phyloP scores from a whole-genome alignment of 331 rosid genomes.

The Phaseolus coccineus region DNA sequence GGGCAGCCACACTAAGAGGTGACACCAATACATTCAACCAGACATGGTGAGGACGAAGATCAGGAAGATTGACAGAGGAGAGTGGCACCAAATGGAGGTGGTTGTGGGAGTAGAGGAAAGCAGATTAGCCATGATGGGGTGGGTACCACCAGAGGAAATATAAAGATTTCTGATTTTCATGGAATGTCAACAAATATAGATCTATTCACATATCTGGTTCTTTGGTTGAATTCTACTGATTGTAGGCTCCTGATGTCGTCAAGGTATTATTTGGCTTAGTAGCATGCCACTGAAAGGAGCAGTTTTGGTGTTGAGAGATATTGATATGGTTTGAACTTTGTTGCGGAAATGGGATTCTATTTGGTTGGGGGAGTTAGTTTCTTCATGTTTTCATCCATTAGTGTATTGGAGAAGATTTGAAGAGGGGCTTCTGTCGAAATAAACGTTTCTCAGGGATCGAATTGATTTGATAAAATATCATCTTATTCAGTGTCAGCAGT shows the following conservation, averaged over 20 bases:
- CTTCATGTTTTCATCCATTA: neutral
- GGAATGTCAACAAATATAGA: neutral
- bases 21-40: neutral
- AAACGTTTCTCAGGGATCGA: neutral
- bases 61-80: neutral
- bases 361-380: neutral
- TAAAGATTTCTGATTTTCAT: neutral
- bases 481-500: no score
- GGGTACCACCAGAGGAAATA: neutral
- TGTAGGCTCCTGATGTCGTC: neutral
- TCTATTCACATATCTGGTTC: neutral
- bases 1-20: neutral
- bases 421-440: neutral
- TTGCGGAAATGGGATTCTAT: neutral
- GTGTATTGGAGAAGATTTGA: neutral
- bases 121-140: no score
- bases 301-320: neutral
- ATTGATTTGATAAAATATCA: neutral
- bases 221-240: neutral
- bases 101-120: neutral
- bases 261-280: neutral
- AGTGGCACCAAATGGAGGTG: neutral
- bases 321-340: neutral
- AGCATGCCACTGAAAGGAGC: neutral
- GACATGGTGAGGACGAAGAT: neutral